Percentiles rank a stretch among this genome's conserved stretches.
phyloP scores from a whole-genome alignment of 2,329 filamentous ascomycete species.

The Sporothrix variecibatus region DNA sequence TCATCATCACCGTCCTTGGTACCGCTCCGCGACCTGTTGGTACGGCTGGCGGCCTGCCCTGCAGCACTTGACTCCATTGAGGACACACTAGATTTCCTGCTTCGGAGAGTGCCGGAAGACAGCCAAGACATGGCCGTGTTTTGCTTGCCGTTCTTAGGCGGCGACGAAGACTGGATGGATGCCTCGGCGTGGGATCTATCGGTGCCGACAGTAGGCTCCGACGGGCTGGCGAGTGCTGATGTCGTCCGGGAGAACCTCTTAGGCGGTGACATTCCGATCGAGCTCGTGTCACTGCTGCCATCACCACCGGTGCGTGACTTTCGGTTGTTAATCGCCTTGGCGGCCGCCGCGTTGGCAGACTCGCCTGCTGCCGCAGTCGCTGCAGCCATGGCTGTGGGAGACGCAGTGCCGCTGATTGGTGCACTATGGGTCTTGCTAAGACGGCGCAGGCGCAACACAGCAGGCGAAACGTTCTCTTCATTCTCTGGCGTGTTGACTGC shows the following conservation, averaged over 20 bases:
- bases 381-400: constrained; percentile 50
- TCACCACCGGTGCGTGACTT: constrained; percentile 44
- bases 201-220: constrained; percentile 66
- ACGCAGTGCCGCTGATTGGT: constrained; percentile 39
- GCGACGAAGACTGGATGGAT: constrained; percentile 57
- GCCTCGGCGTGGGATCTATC: constrained; percentile 68
- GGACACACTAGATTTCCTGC: constrained; percentile 42
- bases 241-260: constrained; percentile 61
- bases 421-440: constrained; percentile 60
- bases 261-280: constrained; percentile 34
- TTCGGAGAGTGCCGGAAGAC: constrained; percentile 56
- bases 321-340: constrained; percentile 36
- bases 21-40: background rate
- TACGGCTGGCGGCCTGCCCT: background rate
- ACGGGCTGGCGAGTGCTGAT: constrained; percentile 60
- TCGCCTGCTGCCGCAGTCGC: background rate
- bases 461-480: constrained; percentile 39
- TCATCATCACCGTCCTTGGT: background rate
- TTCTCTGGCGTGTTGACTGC: constrained; percentile 43
- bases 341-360: background rate
- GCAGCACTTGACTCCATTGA: constrained; percentile 14
- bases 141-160: constrained; percentile 55
- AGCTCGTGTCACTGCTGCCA: background rate
- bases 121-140: constrained; percentile 69
- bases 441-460: constrained; percentile 43